Percentiles rank a stretch among this genome's conserved stretches.
Conservation (phyloP, 176 grass and related monocot genomes). For the Calamus simplicifolius region DNA sequence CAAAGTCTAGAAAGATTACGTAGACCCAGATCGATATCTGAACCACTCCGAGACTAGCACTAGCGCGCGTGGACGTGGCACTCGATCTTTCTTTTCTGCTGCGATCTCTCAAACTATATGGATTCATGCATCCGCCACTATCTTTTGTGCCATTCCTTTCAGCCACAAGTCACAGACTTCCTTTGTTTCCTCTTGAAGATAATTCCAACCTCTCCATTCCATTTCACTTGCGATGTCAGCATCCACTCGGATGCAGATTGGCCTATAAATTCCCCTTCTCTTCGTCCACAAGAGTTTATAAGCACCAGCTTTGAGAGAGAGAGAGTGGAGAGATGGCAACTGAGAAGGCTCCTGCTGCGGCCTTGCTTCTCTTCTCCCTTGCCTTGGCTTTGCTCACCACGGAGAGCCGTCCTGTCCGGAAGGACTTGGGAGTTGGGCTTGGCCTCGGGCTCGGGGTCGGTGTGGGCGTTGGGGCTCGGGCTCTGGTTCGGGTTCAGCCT, state of each 20-base stretch:
- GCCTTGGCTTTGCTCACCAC: not conserved
- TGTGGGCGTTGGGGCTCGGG: too few species aligned
- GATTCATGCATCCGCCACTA: slow-evolving; percentile 2
- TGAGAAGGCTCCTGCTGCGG: slow-evolving; percentile 2
- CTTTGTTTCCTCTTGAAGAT: slow-evolving; percentile 6
- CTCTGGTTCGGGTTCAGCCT: too few species aligned
- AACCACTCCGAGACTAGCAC: too few species aligned
- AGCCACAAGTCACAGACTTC: not conserved
- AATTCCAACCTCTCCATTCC: not conserved
- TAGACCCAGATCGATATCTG: too few species aligned
- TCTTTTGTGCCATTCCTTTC: not conserved
- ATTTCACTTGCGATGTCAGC: not conserved
- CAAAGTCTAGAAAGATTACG: too few species aligned
- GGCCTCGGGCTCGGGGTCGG: too few species aligned
- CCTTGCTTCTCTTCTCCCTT: slow-evolving; percentile 7
- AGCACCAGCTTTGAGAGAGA: too few species aligned
- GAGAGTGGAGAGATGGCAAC: slow-evolving; percentile 24
- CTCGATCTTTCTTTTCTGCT: too few species aligned
- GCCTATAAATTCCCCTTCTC: slow-evolving; percentile 4
- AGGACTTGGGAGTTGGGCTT: too few species aligned
- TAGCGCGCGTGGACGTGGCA: too few species aligned
- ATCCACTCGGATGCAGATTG: not conserved
- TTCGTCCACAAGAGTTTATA: too few species aligned
- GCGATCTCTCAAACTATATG: not conserved
- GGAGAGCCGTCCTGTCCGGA: slow-evolving; percentile 34